These are phyloP conservation scores for Penicillium decumbens DNA, from an alignment of 2,329 filamentous ascomycete genomes.

Conservation along the genomic window DNA sequence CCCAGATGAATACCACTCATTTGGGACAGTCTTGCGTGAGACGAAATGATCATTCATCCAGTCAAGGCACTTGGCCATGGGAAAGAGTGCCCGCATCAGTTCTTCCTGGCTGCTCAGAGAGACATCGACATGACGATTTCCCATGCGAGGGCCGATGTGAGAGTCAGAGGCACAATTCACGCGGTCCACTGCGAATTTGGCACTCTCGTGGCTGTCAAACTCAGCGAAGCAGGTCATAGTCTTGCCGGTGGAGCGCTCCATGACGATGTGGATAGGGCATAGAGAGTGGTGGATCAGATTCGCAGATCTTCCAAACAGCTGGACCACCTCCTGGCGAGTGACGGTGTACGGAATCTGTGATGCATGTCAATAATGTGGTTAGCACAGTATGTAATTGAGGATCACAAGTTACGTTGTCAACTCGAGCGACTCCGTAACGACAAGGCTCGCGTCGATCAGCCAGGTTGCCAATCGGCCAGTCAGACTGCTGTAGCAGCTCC, in stretches of 20 bases:
- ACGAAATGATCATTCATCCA: constrained; percentile 41
- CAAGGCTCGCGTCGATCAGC: constrained; percentile 6
- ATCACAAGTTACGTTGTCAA: constrained; percentile 33
- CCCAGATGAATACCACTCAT: constrained; percentile 45
- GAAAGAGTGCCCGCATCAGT: constrained; percentile 50
- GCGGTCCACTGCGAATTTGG: constrained; percentile 35
- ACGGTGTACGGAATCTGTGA: constrained; percentile 48
- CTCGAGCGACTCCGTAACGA: constrained; percentile 32
- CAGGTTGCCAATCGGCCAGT: constrained; percentile 1
- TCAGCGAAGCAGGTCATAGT: constrained; percentile 54
- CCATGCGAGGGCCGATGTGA: constrained; percentile 43
- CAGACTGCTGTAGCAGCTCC: neutral
- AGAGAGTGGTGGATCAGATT: constrained; percentile 26
- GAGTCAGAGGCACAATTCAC: constrained; percentile 34
- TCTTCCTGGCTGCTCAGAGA: constrained; percentile 46
- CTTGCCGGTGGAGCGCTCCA: constrained; percentile 55
- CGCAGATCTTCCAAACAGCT: constrained; percentile 45
- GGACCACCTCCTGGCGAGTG: constrained; percentile 47
- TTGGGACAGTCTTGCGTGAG: constrained; percentile 30
- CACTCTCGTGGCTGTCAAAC: constrained; percentile 38
- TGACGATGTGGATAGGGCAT: constrained; percentile 52
- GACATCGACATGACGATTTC: constrained; percentile 47
- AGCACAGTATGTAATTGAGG: neutral
- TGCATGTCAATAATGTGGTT: neutral
- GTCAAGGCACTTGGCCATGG: constrained; percentile 47